Conservation (phyloP, 805 yeast species). For the Blastobotrys americana region DNA sequence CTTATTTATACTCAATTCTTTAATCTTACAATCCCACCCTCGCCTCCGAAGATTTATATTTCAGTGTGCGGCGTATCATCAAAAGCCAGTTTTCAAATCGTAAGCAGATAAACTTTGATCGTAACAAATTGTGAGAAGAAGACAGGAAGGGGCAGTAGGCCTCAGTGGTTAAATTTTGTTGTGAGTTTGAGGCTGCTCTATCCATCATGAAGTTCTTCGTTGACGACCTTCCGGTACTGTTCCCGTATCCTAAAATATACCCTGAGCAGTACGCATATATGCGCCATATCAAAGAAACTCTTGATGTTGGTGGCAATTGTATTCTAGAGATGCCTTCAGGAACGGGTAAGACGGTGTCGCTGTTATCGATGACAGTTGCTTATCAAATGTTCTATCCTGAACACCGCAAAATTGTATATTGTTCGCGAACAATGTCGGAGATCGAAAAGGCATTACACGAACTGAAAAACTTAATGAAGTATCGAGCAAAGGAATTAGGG, state of each 20-base stretch:
- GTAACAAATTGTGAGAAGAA: no score
- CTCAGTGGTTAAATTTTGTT: no score
- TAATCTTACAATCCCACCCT: no score
- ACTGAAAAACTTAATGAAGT: constrained; percentile 80
- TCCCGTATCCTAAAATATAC: constrained; percentile 93
- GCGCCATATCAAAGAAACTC: constrained; percentile 88
- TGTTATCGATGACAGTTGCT: constrained; percentile 85
- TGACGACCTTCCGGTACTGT: constrained; percentile 91
- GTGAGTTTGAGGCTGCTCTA: no score
- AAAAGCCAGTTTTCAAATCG: no score
- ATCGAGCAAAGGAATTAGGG: constrained; percentile 75
- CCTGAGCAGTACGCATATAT: constrained; percentile 98
- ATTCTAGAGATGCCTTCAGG: constrained; percentile 99
- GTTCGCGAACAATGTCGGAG: constrained; percentile 99
- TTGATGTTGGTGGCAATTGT: constrained; percentile 95
- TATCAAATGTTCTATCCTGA: constrained; percentile 92
- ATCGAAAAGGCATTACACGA: constrained; percentile 96
- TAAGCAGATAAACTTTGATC: no score
- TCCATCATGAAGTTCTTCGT: constrained; percentile 63
- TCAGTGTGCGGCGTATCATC: no score
- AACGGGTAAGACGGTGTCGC: constrained; percentile 93
- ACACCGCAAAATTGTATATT: constrained; percentile 86
- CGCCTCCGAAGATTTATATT: no score
- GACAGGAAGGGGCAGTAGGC: no score
- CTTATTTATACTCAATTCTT: no score